Percentiles rank a stretch among this genome's conserved stretches.
Evolutionary conservation across 2,329 filamentous ascomycete genomes (phyloP).

Genomic region (Pseudogymnoascus sp.): DNA sequence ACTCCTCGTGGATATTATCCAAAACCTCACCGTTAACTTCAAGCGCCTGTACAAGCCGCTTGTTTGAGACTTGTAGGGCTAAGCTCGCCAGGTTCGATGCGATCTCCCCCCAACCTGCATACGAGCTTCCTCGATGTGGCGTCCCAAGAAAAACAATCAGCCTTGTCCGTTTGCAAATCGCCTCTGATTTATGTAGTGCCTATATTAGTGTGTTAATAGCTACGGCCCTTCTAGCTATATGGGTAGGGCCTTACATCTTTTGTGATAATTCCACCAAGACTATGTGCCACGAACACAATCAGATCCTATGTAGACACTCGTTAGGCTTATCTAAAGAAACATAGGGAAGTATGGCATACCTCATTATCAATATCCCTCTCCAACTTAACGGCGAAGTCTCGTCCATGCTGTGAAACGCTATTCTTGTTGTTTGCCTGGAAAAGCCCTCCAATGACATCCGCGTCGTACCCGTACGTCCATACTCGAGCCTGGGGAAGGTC

Average conservation of each 20-base stretch:
- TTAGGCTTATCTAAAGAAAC: not conserved
- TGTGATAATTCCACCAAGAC: slow-evolving; percentile 30
- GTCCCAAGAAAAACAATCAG: slow-evolving; percentile 33
- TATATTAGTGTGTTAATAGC: slow-evolving; percentile 12
- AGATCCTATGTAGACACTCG: slow-evolving; percentile 19
- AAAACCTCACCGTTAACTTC: slow-evolving; percentile 30
- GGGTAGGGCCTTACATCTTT: not conserved
- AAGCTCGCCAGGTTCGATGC: slow-evolving; percentile 27
- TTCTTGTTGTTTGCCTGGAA: slow-evolving; percentile 32
- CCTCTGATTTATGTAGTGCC: slow-evolving; percentile 27
- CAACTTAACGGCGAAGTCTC: slow-evolving; percentile 24
- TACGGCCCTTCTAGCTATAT: not conserved
- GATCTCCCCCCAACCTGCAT: slow-evolving; percentile 28
- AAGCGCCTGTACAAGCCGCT: slow-evolving; percentile 26
- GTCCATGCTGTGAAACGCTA: slow-evolving; percentile 31
- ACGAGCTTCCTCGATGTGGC: slow-evolving; percentile 30
- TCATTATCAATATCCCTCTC: slow-evolving; percentile 28
- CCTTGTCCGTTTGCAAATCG: slow-evolving; percentile 24
- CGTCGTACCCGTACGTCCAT: slow-evolving; percentile 3
- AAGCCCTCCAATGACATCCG: slow-evolving; percentile 25
- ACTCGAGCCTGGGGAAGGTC: not conserved
- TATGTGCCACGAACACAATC: slow-evolving; percentile 31
- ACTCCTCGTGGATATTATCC: slow-evolving; percentile 31
- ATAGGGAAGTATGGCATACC: slow-evolving; percentile 16
- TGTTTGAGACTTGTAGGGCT: slow-evolving; percentile 30